Evolutionary conservation across 257 asterid species (phyloP).

Genomic region (Pogostemon cablin): DNA sequence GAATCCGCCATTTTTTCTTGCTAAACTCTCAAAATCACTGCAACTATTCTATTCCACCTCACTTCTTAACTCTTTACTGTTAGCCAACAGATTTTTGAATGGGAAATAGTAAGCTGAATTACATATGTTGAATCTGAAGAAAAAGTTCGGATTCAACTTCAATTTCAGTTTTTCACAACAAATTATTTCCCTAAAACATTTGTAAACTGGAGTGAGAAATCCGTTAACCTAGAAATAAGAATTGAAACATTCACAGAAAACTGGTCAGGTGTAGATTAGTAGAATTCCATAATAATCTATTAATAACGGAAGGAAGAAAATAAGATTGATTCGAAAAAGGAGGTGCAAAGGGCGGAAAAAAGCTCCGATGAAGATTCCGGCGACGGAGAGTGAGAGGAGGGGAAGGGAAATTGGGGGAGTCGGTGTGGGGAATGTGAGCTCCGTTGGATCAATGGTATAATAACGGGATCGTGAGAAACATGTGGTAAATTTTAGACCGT

Average conservation of each 20-base stretch:
- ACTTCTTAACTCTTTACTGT: background rate
- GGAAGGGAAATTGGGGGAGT: slow-evolving; percentile 10
- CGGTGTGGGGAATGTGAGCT: slow-evolving; percentile 42
- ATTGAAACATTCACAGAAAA: background rate
- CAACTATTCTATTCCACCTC: background rate
- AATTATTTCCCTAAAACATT: background rate
- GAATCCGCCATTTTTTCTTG: slow-evolving; percentile 65
- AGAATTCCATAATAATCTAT: slow-evolving; percentile 7
- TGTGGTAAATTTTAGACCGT: slow-evolving; percentile 63
- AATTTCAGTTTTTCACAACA: slow-evolving; percentile 9
- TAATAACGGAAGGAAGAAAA: background rate
- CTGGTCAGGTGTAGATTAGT: background rate
- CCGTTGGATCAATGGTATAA: slow-evolving; percentile 65
- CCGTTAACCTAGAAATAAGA: background rate
- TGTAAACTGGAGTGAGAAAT: background rate
- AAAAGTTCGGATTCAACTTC: background rate
- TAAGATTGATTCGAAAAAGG: background rate
- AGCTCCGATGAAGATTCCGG: slow-evolving; percentile 36
- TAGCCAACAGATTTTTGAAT: background rate
- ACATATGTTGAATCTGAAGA: background rate
- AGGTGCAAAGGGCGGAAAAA: background rate
- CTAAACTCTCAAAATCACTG: background rate
- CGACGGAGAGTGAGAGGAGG: slow-evolving; percentile 22
- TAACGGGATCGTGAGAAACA: slow-evolving; percentile 45
- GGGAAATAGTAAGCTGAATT: background rate